Percentiles rank a stretch among this genome's conserved stretches.
Evolutionary conservation across 352 stramenopile species (phyloP).

Genomic region (Pythium volutum): DNA sequence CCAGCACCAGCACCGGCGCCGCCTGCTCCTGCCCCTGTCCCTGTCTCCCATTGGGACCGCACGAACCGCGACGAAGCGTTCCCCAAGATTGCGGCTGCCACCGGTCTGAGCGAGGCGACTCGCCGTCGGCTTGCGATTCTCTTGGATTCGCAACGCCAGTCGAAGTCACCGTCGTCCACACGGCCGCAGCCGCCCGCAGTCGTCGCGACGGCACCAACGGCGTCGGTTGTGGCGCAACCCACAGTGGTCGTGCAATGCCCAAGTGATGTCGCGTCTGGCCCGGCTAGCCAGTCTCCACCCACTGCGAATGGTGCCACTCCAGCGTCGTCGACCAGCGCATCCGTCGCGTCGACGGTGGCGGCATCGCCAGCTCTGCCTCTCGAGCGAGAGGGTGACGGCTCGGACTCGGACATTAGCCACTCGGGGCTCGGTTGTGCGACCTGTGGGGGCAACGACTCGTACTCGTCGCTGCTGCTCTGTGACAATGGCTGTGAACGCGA

Average conservation of each 20-base stretch:
- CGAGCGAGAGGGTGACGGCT: background rate
- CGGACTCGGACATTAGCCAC: constrained; percentile 14
- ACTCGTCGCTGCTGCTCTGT: constrained; percentile 41
- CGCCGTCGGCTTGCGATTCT: constrained; percentile 14
- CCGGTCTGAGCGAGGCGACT: background rate
- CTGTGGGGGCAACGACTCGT: constrained; percentile 39
- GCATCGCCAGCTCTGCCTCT: background rate
- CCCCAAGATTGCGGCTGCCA: background rate
- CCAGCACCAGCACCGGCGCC: too few species aligned
- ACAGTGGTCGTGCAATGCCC: background rate
- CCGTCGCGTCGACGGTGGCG: background rate
- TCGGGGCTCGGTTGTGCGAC: constrained; percentile 23
- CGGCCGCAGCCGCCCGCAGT: too few species aligned
- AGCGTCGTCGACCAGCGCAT: background rate
- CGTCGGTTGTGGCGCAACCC: background rate
- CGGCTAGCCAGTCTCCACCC: background rate
- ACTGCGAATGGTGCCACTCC: background rate
- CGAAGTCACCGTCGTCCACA: background rate
- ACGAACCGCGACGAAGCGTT: background rate
- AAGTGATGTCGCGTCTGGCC: background rate
- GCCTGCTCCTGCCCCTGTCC: too few species aligned
- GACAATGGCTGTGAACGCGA: constrained; percentile 55
- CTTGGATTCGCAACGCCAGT: constrained; percentile 9
- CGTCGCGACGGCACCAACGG: background rate
- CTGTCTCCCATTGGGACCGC: background rate